Percentiles rank a stretch among this genome's conserved stretches.
Conservation (phyloP, 306 rosid species). For the Fragaria iinumae region DNA sequence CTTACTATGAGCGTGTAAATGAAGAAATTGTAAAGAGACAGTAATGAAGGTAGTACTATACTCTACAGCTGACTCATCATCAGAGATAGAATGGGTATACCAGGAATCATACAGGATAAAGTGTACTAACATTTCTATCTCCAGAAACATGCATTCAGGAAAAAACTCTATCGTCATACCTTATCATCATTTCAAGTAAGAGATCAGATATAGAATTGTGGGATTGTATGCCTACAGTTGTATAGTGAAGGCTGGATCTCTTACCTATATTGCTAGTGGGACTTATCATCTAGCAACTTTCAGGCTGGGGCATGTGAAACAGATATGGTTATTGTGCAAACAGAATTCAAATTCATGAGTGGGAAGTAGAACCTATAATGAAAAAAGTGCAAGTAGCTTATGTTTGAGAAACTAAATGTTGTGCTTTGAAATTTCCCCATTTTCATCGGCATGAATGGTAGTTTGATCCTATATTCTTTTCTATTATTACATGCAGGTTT, state of each 20-base stretch:
- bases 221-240: neutral
- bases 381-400: neutral
- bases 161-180: neutral
- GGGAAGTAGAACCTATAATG: neutral
- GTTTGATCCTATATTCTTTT: constrained; percentile 4
- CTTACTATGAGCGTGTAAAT: constrained; percentile 72
- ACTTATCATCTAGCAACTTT: neutral
- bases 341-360: neutral
- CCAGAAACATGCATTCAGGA: neutral
- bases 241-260: neutral
- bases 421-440: neutral
- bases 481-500: neutral
- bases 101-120: neutral
- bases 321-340: neutral
- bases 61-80: neutral
- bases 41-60: constrained; percentile 39
- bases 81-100: neutral
- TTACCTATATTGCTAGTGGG: neutral
- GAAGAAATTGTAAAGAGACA: constrained; percentile 75
- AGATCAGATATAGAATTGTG: neutral
- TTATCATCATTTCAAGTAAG: neutral
- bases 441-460: neutral
- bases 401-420: neutral
- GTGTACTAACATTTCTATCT: neutral
- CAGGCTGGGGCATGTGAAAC: constrained; percentile 8